Conservation (phyloP, 164 flowering plant genomes). For the Magnolia officinalis region DNA sequence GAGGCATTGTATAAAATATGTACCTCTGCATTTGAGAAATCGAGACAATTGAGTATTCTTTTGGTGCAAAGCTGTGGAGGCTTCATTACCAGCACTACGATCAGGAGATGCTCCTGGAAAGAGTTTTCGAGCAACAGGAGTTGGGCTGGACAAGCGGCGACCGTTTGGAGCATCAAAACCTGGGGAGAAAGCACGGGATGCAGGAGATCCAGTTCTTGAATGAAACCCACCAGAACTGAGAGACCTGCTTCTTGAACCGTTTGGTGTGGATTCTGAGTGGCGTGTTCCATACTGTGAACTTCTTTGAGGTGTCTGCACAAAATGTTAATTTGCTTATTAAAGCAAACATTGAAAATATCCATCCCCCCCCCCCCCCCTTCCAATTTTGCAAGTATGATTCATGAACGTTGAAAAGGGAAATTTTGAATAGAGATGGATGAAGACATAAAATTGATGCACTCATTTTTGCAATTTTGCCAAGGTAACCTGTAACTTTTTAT, state of each 20-base stretch:
- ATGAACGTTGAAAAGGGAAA: neutral
- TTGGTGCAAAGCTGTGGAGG: constrained; percentile 11
- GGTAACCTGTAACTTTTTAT: neutral
- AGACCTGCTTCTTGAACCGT: constrained; percentile 34
- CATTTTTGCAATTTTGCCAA: neutral
- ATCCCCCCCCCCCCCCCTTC: neutral
- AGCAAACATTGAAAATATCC: neutral
- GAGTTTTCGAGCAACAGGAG: constrained; percentile 33
- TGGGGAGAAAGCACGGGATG: constrained; percentile 18
- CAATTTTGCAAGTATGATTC: neutral
- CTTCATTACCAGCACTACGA: constrained; percentile 17
- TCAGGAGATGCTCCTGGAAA: constrained; percentile 27
- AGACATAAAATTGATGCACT: too few relatives aligned
- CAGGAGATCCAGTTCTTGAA: constrained; percentile 37
- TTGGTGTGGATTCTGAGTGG: constrained; percentile 28
- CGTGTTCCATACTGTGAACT: constrained; percentile 23
- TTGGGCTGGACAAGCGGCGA: constrained; percentile 27
- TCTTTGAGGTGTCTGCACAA: constrained; percentile 32
- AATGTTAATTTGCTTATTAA: neutral
- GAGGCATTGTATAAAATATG: neutral
- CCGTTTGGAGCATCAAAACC: constrained; percentile 17
- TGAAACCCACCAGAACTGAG: constrained; percentile 24
- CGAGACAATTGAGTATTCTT: neutral
- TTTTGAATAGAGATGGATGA: neutral
- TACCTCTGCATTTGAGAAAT: constrained; percentile 6